Conservation (phyloP, 352 stramenopile genomes). For the Globisporangium iwayamae region DNA sequence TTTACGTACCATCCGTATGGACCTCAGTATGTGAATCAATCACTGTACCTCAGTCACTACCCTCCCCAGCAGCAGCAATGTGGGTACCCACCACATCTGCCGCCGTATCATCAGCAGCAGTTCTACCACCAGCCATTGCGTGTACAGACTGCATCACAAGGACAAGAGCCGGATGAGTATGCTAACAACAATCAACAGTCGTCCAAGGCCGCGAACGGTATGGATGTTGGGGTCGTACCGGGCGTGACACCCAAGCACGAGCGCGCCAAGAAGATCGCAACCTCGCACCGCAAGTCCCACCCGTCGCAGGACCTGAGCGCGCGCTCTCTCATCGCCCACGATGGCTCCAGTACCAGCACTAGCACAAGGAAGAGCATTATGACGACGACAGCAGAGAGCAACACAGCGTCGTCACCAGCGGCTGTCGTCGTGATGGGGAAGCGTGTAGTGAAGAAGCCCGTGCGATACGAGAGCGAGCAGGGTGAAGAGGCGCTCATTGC, state of each 20-base stretch:
- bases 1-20: not conserved
- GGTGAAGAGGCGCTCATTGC: not conserved
- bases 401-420: not conserved
- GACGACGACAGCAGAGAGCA: not conserved
- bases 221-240: not conserved
- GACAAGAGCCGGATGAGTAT: constrained; percentile 12
- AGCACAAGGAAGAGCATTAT: not conserved
- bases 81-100: too few species aligned
- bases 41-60: not conserved
- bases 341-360: not conserved
- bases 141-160: not conserved
- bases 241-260: constrained; percentile 5
- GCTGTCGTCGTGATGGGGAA: not conserved
- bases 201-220: not conserved
- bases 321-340: not conserved
- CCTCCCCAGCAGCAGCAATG: not conserved
- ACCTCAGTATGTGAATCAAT: not conserved
- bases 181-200: not conserved
- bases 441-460: constrained; percentile 5
- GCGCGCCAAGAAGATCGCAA: constrained; percentile 3
- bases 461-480: not conserved
- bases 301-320: not conserved
- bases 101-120: not conserved
- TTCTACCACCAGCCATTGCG: not conserved
- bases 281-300: not conserved